phyloP scores from a whole-genome alignment of 768 basidiomycete genomes.

The Suillus sp. region DNA sequence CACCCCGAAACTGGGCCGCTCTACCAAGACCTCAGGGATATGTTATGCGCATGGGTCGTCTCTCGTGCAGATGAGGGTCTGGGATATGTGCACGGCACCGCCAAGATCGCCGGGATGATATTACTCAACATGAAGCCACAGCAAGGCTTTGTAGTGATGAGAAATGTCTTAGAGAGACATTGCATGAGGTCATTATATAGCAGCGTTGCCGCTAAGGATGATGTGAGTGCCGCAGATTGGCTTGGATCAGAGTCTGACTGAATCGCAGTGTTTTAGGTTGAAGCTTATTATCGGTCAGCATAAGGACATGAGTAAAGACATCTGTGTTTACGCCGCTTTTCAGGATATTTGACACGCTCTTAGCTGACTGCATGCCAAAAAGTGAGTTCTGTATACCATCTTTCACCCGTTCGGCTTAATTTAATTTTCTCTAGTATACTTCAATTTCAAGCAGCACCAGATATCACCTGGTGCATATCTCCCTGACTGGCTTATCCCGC shows the following conservation, averaged over 20 bases:
- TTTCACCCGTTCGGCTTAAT: background rate
- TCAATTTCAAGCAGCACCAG: constrained; percentile 94
- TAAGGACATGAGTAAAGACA: too few relatives aligned
- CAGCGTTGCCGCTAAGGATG: constrained; percentile 66
- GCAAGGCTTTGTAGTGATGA: constrained; percentile 79
- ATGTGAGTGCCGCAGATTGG: constrained; percentile 54
- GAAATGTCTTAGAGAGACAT: constrained; percentile 84
- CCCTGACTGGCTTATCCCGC: constrained; percentile 75
- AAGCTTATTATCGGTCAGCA: constrained; percentile 84
- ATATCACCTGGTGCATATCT: constrained; percentile 86
- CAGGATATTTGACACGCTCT: constrained; percentile 89
- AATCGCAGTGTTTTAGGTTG: constrained; percentile 56
- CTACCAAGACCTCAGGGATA: constrained; percentile 78
- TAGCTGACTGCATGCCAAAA: constrained; percentile 94
- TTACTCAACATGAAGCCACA: constrained; percentile 77
- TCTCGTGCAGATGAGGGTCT: constrained; percentile 81
- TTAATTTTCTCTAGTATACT: constrained; percentile 62
- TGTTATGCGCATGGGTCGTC: constrained; percentile 88
- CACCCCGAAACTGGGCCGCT: constrained; percentile 74
- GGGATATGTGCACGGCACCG: constrained; percentile 67
- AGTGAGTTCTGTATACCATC: constrained; percentile 46
- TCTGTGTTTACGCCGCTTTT: background rate
- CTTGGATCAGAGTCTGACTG: constrained; percentile 30
- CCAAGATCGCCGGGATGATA: constrained; percentile 84
- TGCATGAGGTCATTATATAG: constrained; percentile 86